Evolutionary conservation across 257 asterid genomes (phyloP).

Genomic region (Solanum acaule): DNA sequence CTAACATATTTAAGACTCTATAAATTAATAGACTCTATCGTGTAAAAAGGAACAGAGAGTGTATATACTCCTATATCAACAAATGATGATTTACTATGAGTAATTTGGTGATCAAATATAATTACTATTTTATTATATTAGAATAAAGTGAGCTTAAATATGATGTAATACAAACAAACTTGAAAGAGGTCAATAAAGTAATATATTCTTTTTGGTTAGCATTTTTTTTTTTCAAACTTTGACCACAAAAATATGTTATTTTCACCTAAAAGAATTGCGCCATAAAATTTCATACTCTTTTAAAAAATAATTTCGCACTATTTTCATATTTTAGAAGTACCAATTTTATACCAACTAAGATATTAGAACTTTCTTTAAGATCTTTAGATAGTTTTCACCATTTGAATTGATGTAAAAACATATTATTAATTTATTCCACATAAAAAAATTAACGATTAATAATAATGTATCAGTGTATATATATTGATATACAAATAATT

Average conservation of each 20-base stretch:
- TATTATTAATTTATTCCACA: too few relatives aligned
- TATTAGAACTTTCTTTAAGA: not conserved
- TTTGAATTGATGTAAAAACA: too few relatives aligned
- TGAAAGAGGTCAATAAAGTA: too few relatives aligned
- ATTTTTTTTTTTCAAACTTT: not conserved
- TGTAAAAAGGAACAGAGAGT: accelerated
- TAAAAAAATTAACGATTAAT: too few relatives aligned
- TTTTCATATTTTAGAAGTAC: not conserved
- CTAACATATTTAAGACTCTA: too few relatives aligned
- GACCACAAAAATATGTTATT: not conserved
- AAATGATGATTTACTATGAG: not conserved
- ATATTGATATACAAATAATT: not conserved
- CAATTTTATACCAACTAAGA: not conserved
- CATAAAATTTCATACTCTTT: not conserved
- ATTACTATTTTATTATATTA: too few relatives aligned
- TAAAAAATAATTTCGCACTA: accelerated
- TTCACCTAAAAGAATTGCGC: not conserved
- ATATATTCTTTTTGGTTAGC: not conserved
- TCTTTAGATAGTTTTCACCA: not conserved
- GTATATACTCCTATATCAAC: too few relatives aligned
- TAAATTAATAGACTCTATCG: too few relatives aligned
- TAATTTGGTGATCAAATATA: too few relatives aligned
- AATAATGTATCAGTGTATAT: not conserved
- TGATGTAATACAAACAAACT: not conserved
- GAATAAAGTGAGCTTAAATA: not conserved